Evolutionary conservation across 352 stramenopile genomes (phyloP), one percentile per base, ranked within the genome.

Genomic region (Phytophthora macrochlamydospora): DNA sequence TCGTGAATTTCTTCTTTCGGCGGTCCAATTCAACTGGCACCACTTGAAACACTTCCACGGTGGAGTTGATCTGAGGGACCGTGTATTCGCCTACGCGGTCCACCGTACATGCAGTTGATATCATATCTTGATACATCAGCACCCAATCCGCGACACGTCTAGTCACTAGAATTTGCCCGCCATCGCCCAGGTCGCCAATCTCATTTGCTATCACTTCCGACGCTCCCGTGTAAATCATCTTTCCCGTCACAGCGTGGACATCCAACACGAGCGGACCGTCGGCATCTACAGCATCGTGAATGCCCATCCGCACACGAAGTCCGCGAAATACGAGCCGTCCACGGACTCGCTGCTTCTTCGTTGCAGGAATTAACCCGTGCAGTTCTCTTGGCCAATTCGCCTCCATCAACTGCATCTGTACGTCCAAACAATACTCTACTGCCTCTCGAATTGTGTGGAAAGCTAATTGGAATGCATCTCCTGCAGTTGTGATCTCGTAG

Each of bases 401-500:
- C 3, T 68, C 69, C 24, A 89, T 51, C 4, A 89, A 37, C 35
- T 85, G 62, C 52, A 85, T 54, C 45, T 90, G 81, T 11, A 87
- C 77, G 35, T 87, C 76, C 30, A 89, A 54, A 43, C 76, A 87
- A 31, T 89, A 89, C 42, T 85, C 80, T 9, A 86, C 62, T 4
- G 80, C 80, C 31, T 89, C 80, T 1, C 69, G 71, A 32, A 87
- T 58, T 29, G 73, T 85, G 46, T 89, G 80, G 38, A 89, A 89
- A 0, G 80, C 80, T 9, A 89, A 51, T 42, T 87, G 80, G 59
- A 89, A 89, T 0, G 80, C 67, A 43, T 89, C 80, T 0, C 80
- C 80, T 28, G 66, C 69, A 3, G 80, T 89, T 4, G 80, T 89
- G 50, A 89, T 87, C 46, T 89, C 80, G 29, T 89, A 89, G 28